Percentiles rank a stretch among this genome's conserved stretches.
These are phyloP conservation scores for Puccinia triticina DNA, from an alignment of 1,284 basidiomycete genomes.

Conservation along the genomic window DNA sequence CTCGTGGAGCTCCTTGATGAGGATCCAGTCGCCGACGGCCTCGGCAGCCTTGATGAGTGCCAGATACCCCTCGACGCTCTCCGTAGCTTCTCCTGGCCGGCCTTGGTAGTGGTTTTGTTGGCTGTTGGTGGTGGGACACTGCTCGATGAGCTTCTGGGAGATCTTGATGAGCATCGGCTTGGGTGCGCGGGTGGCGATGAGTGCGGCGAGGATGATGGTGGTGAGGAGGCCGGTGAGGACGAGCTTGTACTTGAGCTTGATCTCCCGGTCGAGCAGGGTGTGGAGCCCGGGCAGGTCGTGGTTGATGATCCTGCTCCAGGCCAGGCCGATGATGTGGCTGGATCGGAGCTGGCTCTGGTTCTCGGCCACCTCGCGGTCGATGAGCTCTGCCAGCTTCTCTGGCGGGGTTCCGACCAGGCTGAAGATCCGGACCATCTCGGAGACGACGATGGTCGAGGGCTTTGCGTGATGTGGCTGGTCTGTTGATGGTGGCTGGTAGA, in stretches of 20 bases:
- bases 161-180: slow-evolving; percentile 40
- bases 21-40: slow-evolving; percentile 17
- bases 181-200: slow-evolving; percentile 33
- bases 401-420: slow-evolving; percentile 19
- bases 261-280: slow-evolving; percentile 28
- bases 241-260: slow-evolving; percentile 39
- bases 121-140: slow-evolving; percentile 29
- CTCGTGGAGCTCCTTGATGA: slow-evolving; percentile 40
- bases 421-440: slow-evolving; percentile 33
- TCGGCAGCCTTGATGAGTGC: slow-evolving; percentile 19
- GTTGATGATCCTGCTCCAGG: slow-evolving; percentile 36
- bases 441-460: slow-evolving; percentile 30
- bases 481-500: slow-evolving; percentile 28
- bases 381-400: not conserved
- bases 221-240: slow-evolving; percentile 39
- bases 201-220: slow-evolving; percentile 23
- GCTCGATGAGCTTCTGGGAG: slow-evolving; percentile 40
- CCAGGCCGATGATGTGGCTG: slow-evolving; percentile 39
- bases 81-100: not conserved
- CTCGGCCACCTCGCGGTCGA: slow-evolving; percentile 10
- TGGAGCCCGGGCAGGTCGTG: slow-evolving; percentile 25
- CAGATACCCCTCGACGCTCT: slow-evolving; percentile 24
- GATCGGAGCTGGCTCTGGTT: slow-evolving; percentile 6
- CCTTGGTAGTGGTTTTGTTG: not conserved
- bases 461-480: not conserved